A percentile compares a stretch with the other conserved stretches of the same genome.
These are phyloP conservation scores for Astrothelium macrocarpum DNA, from an alignment of 495 filamentous ascomycete species.

Conservation along the genomic window DNA sequence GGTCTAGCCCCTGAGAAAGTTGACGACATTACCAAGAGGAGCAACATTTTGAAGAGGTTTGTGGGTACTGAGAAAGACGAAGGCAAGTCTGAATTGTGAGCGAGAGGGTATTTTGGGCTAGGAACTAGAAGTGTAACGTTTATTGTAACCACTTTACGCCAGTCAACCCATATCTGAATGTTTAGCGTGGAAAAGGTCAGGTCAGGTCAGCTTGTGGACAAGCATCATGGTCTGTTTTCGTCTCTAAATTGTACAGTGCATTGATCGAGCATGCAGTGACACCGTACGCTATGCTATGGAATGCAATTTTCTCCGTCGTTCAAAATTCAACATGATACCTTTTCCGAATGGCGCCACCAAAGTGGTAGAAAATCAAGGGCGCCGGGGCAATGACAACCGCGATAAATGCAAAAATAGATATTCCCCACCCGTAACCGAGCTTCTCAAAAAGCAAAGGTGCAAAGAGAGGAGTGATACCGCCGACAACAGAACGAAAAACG, in stretches of 20 bases:
- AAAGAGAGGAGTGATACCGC: conserved; percentile 29
- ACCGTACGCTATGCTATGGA: background rate
- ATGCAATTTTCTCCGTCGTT: background rate
- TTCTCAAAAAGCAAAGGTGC: conserved; percentile 27
- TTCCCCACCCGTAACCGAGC: conserved; percentile 30
- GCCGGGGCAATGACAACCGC: conserved; percentile 24
- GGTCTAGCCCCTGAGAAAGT: conserved; percentile 75
- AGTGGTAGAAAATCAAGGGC: conserved; percentile 25
- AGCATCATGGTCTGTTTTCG: background rate
- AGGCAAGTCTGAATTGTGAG: background rate
- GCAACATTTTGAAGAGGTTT: conserved; percentile 82
- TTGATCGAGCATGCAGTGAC: background rate
- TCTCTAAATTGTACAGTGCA: background rate
- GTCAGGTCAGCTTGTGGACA: background rate
- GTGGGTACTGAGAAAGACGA: conserved; percentile 25
- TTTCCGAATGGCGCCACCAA: conserved; percentile 17
- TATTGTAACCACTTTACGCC: background rate
- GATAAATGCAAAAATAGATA: conserved; percentile 25
- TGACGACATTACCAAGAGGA: conserved; percentile 77
- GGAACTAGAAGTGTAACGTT: background rate
- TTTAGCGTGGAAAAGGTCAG: background rate
- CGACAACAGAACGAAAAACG: conserved; percentile 26
- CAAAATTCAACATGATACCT: conserved; percentile 18
- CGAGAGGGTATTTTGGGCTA: too few relatives aligned
- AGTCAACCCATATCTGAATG: too few relatives aligned